Evolutionary conservation across 495 filamentous ascomycete species (phyloP).

Genomic region (Xanthoparmelia taractica): DNA sequence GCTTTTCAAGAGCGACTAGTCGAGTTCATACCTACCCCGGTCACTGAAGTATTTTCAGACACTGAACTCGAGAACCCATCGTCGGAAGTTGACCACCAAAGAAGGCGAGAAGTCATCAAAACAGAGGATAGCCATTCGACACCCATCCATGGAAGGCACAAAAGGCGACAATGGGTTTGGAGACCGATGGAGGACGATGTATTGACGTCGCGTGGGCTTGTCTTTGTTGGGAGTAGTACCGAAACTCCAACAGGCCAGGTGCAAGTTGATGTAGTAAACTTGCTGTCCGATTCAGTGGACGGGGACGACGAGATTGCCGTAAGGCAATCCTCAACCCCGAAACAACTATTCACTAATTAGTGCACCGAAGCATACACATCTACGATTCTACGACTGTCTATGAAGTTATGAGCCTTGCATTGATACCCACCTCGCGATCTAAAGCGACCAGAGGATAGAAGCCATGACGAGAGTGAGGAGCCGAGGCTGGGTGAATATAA

Average conservation of each 20-base stretch:
- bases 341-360: background rate
- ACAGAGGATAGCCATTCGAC: slow-evolving; percentile 20
- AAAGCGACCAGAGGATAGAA: background rate
- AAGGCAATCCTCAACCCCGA: background rate
- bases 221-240: background rate
- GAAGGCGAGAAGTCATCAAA: slow-evolving; percentile 17
- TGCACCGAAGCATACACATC: background rate
- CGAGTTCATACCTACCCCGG: slow-evolving; percentile 22
- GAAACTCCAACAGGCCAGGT: background rate
- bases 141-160: slow-evolving; percentile 13
- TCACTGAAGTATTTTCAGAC: slow-evolving; percentile 16
- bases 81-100: slow-evolving; percentile 7
- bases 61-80: background rate
- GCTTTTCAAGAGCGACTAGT: slow-evolving; percentile 19
- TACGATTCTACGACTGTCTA: background rate
- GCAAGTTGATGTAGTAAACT: background rate
- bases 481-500: background rate
- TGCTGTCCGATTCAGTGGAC: background rate
- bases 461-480: background rate
- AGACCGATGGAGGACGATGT: slow-evolving; percentile 26
- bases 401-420: slow-evolving; percentile 7
- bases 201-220: background rate
- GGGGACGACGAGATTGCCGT: background rate
- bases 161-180: slow-evolving; percentile 27
- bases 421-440: background rate